phyloP scores from a whole-genome alignment of 2,329 filamentous ascomycete species.

The Stemphylium vesicarium region DNA sequence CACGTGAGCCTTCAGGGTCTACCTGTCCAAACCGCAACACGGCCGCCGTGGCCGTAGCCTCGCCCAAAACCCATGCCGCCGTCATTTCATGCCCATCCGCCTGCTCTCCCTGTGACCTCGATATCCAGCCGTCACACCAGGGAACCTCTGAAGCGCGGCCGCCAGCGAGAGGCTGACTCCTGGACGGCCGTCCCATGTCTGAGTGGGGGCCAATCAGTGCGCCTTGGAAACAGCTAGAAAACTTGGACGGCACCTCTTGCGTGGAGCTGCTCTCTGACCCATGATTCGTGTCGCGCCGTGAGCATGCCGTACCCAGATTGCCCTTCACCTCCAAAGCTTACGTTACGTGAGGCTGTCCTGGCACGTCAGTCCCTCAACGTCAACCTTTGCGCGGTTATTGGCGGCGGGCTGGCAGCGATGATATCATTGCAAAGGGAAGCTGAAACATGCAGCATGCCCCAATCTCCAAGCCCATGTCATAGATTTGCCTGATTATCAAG shows the following conservation, averaged over 20 bases:
- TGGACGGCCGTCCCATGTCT: conserved; percentile 11
- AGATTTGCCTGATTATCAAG: conserved; percentile 28
- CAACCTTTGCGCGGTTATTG: not conserved
- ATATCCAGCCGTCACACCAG: conserved; percentile 29
- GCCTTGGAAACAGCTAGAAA: conserved; percentile 44
- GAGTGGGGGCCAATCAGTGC: conserved; percentile 38
- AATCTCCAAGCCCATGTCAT: conserved; percentile 9
- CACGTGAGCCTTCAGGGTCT: conserved; percentile 22
- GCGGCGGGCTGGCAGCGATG: not conserved
- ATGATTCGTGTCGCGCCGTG: conserved; percentile 36
- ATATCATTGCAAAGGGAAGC: not conserved
- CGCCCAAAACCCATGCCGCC: conserved; percentile 11
- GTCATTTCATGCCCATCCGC: conserved; percentile 1
- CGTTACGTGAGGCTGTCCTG: no score
- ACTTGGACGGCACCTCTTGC: conserved; percentile 26
- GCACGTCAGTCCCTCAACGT: no score
- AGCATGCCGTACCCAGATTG: not conserved
- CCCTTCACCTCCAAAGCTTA: not conserved
- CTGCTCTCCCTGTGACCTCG: conserved; percentile 6
- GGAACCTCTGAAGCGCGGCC: conserved; percentile 31
- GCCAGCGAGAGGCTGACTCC: conserved; percentile 23
- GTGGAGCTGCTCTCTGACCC: conserved; percentile 15
- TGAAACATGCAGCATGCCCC: not conserved
- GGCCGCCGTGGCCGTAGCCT: not conserved
- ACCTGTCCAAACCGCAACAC: conserved; percentile 1